Base-by-base conservation (phyloP, 1,284 basidiomycete genomes). In the Trichosporon ovoides region DNA sequence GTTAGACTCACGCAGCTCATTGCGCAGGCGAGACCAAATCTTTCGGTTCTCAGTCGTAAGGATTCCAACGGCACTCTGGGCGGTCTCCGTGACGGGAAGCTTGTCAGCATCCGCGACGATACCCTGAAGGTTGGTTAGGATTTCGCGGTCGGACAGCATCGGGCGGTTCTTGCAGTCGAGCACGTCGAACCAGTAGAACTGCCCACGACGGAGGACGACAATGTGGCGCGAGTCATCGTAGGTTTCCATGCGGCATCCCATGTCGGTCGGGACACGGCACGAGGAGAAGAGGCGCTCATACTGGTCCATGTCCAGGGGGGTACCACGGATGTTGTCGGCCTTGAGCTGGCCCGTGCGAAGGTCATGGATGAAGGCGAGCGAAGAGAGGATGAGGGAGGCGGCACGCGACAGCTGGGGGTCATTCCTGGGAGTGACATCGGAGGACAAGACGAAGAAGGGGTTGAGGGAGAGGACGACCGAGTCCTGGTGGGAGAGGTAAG, bases 401-500 rank as follows among this genome's bases (percentile, higher is more conserved):
- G 95, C 93, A 46, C 95, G 84, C 56, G 90, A 88, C 38, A 98
- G 81, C 73, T 98, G 95, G n/a, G 87, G 82, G 43, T 91, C 88
- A 49, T 88, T 84, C 60, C 90, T 84, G 0, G 92, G 92, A 0
- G 90, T 94, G 0, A 93, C 93, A 73, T 98, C 93, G 71, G 94
- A 89, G 88, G 97, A 93, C 57, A 98, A 85, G 18, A 98, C 91
- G 72, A 98, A 98, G 83, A 95, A 98, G 0, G 95, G 95, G 73
- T 98, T 98, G 68, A 76, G 61, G 53, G 70, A 72, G 49, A 76
- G 62, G 11, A 98, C 95, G 53, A 98, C 92, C 0, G 92, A 92
- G 67, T 97, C 92, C 59, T 87, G 86, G 73, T 93, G 89, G 2
- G 87, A 89, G 24, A 98, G 82, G 72, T 97, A 97, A 55, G 88